Evolutionary conservation across 2,329 filamentous ascomycete species (phyloP).

Genomic region (Davidsoniella virescens): DNA sequence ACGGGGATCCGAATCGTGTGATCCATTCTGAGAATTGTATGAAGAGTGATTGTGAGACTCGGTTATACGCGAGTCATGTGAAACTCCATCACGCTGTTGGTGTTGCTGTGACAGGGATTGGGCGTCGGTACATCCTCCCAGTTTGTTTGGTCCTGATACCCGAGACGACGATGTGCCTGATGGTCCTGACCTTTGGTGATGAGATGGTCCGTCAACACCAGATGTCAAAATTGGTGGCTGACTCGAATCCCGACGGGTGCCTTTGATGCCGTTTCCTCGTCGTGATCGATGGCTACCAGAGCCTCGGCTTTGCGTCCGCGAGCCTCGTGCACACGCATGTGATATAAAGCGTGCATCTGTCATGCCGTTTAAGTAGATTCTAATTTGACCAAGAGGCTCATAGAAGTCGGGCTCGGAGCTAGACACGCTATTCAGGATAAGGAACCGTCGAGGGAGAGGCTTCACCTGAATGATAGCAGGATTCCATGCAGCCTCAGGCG

Average conservation of each 20-base stretch:
- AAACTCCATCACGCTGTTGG: not conserved
- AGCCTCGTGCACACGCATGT: slow-evolving; percentile 21
- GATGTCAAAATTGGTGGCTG: not conserved
- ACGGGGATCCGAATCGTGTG: not conserved
- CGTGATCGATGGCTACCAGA: slow-evolving; percentile 15
- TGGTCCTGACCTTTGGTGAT: too few relatives aligned
- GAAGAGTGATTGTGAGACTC: too few relatives aligned
- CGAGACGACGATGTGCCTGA: too few relatives aligned
- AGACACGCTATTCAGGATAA: slow-evolving; percentile 22
- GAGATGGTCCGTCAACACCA: too few relatives aligned
- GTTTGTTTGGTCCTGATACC: too few relatives aligned
- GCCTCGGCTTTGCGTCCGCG: slow-evolving; percentile 19
- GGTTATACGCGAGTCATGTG: too few relatives aligned
- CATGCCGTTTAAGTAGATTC: slow-evolving; percentile 27
- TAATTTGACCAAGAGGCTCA: slow-evolving; percentile 19
- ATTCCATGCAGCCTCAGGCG: slow-evolving; percentile 47
- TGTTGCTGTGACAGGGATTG: not conserved
- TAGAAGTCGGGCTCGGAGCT: slow-evolving; percentile 23
- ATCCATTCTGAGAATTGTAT: too few relatives aligned
- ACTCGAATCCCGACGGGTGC: not conserved
- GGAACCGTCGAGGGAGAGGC: slow-evolving; percentile 35
- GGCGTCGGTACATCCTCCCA: too few relatives aligned
- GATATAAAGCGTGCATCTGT: slow-evolving; percentile 23
- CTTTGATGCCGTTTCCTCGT: slow-evolving; percentile 15
- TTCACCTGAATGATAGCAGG: slow-evolving; percentile 38